phyloP scores from a whole-genome alignment of 1,139 yeast genomes.

The Eremothecium gossypii region DNA sequence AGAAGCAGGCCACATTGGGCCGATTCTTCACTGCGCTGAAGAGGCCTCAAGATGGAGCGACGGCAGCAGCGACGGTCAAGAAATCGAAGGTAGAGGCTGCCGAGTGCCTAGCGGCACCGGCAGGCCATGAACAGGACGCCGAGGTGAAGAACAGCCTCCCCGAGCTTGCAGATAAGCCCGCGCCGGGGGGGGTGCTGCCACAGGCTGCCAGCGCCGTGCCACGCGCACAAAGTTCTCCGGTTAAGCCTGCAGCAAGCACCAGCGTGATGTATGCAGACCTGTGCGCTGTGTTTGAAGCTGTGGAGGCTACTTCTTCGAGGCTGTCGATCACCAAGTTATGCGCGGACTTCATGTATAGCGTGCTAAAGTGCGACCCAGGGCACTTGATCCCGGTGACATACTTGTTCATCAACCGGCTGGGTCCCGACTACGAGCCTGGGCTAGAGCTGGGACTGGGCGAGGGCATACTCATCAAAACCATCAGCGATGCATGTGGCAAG shows the following conservation, averaged over 20 bases:
- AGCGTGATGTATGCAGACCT: constrained; percentile 48
- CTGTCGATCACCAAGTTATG: constrained; percentile 69
- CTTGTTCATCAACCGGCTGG: constrained; percentile 75
- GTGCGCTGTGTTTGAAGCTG: constrained; percentile 58
- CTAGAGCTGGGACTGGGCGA: constrained; percentile 91
- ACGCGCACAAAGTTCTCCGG: neutral
- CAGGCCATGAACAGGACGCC: neutral
- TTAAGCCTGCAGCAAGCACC: neutral
- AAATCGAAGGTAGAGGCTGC: neutral
- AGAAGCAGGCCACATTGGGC: constrained; percentile 25
- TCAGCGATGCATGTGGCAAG: constrained; percentile 85
- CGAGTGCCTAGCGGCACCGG: neutral
- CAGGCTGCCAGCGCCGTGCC: neutral
- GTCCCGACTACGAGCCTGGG: constrained; percentile 88
- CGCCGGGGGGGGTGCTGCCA: neutral
- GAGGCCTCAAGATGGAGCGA: constrained; percentile 5
- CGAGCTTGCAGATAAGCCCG: neutral
- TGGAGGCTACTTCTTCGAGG: constrained; percentile 74
- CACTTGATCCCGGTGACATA: constrained; percentile 67
- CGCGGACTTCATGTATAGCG: constrained; percentile 58
- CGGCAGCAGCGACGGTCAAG: neutral
- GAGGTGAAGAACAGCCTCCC: neutral
- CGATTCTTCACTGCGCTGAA: constrained; percentile 21
- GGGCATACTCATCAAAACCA: constrained; percentile 74
- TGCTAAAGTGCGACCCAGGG: constrained; percentile 48